Conservation (phyloP, 139 green algal genomes). For the Micromonas commoda region DNA sequence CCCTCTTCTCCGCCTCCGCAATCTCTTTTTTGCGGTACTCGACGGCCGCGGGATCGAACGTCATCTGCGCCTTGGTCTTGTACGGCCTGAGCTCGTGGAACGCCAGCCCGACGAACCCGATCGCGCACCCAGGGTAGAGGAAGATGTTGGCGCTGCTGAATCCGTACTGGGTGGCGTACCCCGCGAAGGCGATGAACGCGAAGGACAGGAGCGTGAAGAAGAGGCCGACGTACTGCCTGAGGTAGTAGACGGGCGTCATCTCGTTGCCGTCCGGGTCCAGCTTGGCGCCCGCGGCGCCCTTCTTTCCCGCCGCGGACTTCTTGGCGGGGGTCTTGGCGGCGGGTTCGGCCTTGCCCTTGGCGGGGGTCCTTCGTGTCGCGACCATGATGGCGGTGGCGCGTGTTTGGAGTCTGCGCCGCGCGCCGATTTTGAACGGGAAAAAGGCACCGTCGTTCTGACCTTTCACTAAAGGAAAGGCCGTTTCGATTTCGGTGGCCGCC, state of each 20-base stretch:
- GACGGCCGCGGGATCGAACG: neutral
- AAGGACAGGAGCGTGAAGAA: neutral
- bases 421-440: too few species aligned
- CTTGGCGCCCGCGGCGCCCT: too few species aligned
- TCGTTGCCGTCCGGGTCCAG: neutral
- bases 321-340: too few species aligned
- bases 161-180: neutral
- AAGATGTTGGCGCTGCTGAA: neutral
- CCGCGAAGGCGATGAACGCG: neutral
- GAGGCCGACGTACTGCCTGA: neutral
- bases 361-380: too few species aligned
- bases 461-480: too few species aligned
- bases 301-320: too few species aligned
- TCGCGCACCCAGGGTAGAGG: neutral
- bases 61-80: neutral
- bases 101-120: neutral
- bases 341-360: too few species aligned
- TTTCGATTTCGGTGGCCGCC: too few species aligned
- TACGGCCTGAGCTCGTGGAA: constrained; percentile 1
- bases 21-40: neutral
- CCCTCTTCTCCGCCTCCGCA: neutral
- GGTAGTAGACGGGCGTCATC: neutral
- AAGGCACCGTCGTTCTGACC: too few species aligned
- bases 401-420: too few species aligned
- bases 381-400: too few species aligned